Base-by-base conservation (phyloP, 768 basidiomycete genomes). In the Coprinellus micaceus region DNA sequence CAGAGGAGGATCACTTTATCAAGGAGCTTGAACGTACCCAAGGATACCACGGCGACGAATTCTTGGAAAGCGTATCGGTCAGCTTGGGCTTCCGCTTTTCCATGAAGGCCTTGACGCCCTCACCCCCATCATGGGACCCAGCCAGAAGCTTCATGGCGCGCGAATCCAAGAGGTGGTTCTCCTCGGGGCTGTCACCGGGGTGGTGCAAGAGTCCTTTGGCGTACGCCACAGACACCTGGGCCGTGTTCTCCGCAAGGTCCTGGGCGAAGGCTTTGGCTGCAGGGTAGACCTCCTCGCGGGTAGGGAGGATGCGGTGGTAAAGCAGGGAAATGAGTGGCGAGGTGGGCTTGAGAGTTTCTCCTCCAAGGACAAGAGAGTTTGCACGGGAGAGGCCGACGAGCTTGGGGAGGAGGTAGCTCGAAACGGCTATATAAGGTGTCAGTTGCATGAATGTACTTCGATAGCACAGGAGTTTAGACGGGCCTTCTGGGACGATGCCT, bases 101-200 rank as follows among this genome's bases (percentile, higher is more conserved):
- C 56, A 66, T 77, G 68, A 84, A 85, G 0, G 82, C 71, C 7
- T 58, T 60, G 6, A 73, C 73, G 3, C 82, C 82, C 57, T 83
- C 82, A 13, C 63, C 65, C 0, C 73, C 77, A 58, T 83, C 83
- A 9, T 59, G 60, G 4, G 72, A 69, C 19, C 58, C 63, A 0
- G 66, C 78, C 0, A 79, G 60, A 22, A 77, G 61, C 24, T 73
- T 67, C 22, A 84, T 76, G 4, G 72, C 77, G 15, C 76, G 67
- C 10, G 83, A 83, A 58, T 84, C 82, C 17, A 77, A 61, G 2
- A 83, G 60, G 55, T 84, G 81, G 53, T 80, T 81, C 61, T 81
- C 80, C 63, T 85, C 82, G 37, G 75, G 67, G 6, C 71, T 77
- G 53, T 76, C 69, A 9, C 76, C 79, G 1, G 81, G 77, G 56